Percentiles rank a stretch among this genome's conserved stretches.
Evolutionary conservation across 352 stramenopile species (phyloP).

Genomic region (Globisporangium paddicum): DNA sequence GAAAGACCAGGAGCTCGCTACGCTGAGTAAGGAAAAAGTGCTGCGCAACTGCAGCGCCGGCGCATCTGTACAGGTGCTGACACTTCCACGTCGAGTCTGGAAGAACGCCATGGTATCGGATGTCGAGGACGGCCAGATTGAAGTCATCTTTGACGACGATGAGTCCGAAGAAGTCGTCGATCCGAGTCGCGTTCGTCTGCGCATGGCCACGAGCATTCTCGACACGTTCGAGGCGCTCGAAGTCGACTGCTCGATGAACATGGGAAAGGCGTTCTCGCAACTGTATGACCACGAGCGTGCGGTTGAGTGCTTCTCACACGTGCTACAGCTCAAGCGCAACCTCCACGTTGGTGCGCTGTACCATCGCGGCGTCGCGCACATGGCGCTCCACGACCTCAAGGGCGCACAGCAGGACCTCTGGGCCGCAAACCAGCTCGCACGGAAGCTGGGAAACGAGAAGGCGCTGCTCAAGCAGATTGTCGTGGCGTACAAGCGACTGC

Average conservation of each 20-base stretch:
- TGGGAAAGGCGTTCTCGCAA: constrained; percentile 63
- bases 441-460: constrained; percentile 27
- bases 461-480: constrained; percentile 44
- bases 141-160: constrained; percentile 61
- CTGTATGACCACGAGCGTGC: constrained; percentile 51
- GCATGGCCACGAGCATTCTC: constrained; percentile 47
- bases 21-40: constrained; percentile 25
- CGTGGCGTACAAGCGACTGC: constrained; percentile 66
- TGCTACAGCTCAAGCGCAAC: constrained; percentile 31
- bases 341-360: constrained; percentile 68
- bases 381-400: constrained; percentile 60
- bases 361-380: constrained; percentile 54
- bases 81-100: constrained; percentile 16
- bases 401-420: constrained; percentile 63
- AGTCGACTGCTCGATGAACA: constrained; percentile 80
- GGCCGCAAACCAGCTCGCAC: constrained; percentile 54
- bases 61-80: constrained; percentile 45
- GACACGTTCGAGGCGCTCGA: constrained; percentile 42
- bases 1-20: constrained; percentile 33
- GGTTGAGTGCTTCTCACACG: constrained; percentile 57
- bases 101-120: constrained; percentile 65
- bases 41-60: constrained; percentile 41
- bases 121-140: constrained; percentile 34
- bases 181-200: constrained; percentile 41
- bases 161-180: constrained; percentile 49